Conservation (phyloP, 371 early-diverging fungal species). For the Blastocladiella emersonii region DNA sequence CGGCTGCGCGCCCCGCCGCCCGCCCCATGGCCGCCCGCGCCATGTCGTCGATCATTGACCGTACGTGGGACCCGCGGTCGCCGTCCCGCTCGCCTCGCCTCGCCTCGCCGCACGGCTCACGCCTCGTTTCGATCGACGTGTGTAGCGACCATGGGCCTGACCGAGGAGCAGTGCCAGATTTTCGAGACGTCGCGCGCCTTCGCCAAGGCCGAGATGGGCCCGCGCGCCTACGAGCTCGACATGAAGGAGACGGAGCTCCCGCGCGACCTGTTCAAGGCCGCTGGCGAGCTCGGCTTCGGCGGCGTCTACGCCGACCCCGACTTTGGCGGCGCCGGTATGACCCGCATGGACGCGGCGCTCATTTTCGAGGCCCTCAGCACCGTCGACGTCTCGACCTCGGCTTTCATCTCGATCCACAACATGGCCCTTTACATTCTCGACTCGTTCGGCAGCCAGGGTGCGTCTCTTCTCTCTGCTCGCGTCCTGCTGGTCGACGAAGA, state of each 20-base stretch:
- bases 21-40: too few relatives aligned
- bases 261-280: conserved; percentile 26
- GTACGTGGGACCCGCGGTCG: too few relatives aligned
- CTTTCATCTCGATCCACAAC: conserved; percentile 46
- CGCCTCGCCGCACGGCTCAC: too few relatives aligned
- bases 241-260: conserved; percentile 29
- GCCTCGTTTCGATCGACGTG: too few relatives aligned
- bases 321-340: conserved; percentile 26
- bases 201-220: conserved; percentile 23
- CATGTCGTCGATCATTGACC: too few relatives aligned
- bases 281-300: conserved; percentile 42
- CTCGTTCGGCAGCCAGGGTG: conserved; percentile 26
- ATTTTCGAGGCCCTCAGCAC: conserved; percentile 42
- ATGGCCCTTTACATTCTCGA: conserved; percentile 53
- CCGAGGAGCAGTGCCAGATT: conserved; percentile 19
- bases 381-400: conserved; percentile 42
- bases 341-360: conserved; percentile 31
- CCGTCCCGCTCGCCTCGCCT: too few relatives aligned
- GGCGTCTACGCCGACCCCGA: conserved; percentile 29
- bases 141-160: conserved; percentile 14
- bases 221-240: conserved; percentile 34
- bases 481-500: too few relatives aligned
- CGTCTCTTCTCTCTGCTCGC: not conserved
- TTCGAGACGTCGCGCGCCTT: conserved; percentile 18
- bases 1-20: too few relatives aligned